Percentiles rank a stretch among this genome's conserved stretches.
Conservation (phyloP, 768 basidiomycete genomes). For the Nevesoporus exiguus region DNA sequence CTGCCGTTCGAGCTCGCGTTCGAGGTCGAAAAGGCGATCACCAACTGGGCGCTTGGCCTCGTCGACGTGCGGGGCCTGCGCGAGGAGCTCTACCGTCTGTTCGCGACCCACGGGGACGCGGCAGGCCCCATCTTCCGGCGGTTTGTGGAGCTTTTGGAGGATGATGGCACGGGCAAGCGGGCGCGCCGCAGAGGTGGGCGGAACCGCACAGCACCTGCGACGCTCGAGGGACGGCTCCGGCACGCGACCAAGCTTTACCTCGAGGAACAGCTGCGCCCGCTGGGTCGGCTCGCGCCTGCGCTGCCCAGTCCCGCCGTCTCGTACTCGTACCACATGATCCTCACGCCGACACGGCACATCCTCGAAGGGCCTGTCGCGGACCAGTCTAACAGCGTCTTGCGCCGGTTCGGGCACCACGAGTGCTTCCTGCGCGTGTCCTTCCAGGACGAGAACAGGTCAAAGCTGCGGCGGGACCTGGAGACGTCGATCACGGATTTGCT, state of each 20-base stretch:
- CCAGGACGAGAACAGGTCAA: conserved; percentile 43
- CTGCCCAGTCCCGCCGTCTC: conserved; percentile 20
- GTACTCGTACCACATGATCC: conserved; percentile 36
- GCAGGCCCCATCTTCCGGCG: conserved; percentile 24
- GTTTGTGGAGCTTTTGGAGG: conserved; percentile 22
- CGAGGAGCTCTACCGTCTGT: conserved; percentile 18
- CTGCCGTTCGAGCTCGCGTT: conserved; percentile 37
- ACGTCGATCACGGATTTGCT: conserved; percentile 33
- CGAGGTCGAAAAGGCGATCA: conserved; percentile 37
- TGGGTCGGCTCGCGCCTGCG: conserved; percentile 22
- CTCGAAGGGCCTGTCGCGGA: conserved; percentile 40
- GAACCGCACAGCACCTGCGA: not conserved
- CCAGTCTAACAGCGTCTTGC: conserved; percentile 37
- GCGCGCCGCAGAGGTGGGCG: not conserved
- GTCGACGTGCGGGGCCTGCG: conserved; percentile 22
- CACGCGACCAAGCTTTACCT: conserved; percentile 19
- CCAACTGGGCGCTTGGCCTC: conserved; percentile 25
- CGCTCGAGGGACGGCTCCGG: conserved; percentile 16
- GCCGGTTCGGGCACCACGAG: conserved; percentile 36
- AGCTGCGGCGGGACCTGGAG: conserved; percentile 33
- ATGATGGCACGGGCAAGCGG: not conserved
- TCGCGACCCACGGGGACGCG: conserved; percentile 8
- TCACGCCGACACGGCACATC: conserved; percentile 39
- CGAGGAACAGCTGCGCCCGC: conserved; percentile 25
- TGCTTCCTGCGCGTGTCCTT: conserved; percentile 48